These are phyloP conservation scores for Podospora pseudopauciseta DNA, from an alignment of 495 filamentous ascomycete genomes.

Conservation along the genomic window DNA sequence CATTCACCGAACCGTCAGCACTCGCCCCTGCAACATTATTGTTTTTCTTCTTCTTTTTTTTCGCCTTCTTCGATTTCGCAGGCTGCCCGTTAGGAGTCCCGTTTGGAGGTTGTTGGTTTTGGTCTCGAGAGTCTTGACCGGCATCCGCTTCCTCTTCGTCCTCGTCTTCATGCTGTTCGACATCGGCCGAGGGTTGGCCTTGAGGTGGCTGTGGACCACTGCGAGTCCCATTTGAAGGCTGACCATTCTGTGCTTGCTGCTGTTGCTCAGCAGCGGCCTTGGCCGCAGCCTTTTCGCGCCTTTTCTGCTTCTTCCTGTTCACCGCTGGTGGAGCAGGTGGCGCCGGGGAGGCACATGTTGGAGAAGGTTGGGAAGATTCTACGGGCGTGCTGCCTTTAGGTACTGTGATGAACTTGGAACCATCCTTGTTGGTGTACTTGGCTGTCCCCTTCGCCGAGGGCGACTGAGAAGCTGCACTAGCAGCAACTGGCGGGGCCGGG, in stretches of 20 bases:
- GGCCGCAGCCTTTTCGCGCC: conserved; percentile 72
- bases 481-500: conserved; percentile 39
- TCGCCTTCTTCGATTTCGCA: conserved; percentile 54
- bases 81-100: conserved; percentile 17
- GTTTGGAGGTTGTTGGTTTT: conserved; percentile 6
- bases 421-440: conserved; percentile 64
- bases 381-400: conserved; percentile 53
- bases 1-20: conserved; percentile 14
- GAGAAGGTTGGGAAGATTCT: conserved; percentile 51
- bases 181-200: conserved; percentile 29
- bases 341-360: conserved; percentile 34
- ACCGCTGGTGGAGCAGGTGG: conserved; percentile 48
- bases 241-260: conserved; percentile 26
- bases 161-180: conserved; percentile 24
- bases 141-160: conserved; percentile 26
- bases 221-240: conserved; percentile 40
- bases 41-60: conserved; percentile 59
- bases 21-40: conserved; percentile 16
- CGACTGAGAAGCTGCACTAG: conserved; percentile 34
- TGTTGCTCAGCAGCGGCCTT: conserved; percentile 54
- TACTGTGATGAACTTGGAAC: conserved; percentile 64
- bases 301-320: conserved; percentile 92
- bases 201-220: conserved; percentile 32
- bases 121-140: conserved; percentile 2
- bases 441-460: conserved; percentile 46